Evolutionary conservation across 1,284 basidiomycete species (phyloP).

Genomic region (Malassezia globosa): DNA sequence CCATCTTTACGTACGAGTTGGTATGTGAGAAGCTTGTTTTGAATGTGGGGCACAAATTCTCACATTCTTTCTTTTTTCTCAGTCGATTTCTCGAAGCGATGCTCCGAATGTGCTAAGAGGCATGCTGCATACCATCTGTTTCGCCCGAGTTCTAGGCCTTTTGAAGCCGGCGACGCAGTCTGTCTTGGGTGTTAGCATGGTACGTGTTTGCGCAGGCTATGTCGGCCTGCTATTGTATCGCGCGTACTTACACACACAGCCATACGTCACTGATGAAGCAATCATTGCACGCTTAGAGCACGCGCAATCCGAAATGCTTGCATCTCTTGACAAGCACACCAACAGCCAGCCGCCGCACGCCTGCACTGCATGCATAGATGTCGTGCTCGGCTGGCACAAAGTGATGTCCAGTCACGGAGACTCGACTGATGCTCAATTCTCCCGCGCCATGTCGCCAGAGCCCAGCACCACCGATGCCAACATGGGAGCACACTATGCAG

Average conservation of each 20-base stretch:
- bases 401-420: not conserved
- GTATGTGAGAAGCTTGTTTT: no score
- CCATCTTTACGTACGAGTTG: conserved; percentile 11
- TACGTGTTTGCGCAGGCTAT: conserved; percentile 3
- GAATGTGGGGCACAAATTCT: no score
- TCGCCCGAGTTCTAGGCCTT: conserved; percentile 12
- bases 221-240: not conserved
- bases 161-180: conserved; percentile 1
- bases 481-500: not conserved
- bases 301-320: not conserved
- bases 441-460: conserved; percentile 1
- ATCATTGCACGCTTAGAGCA: not conserved
- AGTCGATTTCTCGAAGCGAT: conserved; percentile 4
- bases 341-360: not conserved
- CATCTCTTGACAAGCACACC: not conserved
- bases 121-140: conserved; percentile 13
- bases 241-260: conserved; percentile 8
- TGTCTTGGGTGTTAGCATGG: conserved; percentile 2
- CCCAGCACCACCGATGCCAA: not conserved
- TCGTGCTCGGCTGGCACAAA: conserved; percentile 10
- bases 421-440: not conserved
- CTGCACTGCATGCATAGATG: conserved; percentile 2
- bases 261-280: conserved; percentile 2
- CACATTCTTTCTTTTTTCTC: not conserved
- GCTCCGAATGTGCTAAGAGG: conserved; percentile 2